Conservation (phyloP, 1,139 yeast genomes). For the Yamadazyma buinensis region DNA sequence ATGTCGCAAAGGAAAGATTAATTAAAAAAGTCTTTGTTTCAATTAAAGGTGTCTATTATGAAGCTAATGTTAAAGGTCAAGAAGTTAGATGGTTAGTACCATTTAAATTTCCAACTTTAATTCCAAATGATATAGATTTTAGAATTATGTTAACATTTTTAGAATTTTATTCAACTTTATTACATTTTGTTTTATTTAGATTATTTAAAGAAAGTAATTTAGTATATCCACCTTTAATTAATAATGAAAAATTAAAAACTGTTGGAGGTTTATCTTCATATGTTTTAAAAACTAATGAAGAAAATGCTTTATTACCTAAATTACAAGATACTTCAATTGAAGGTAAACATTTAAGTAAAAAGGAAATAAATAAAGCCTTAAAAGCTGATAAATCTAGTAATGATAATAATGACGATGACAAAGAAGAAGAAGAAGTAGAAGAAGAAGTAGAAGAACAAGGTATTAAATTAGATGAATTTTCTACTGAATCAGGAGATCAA, state of each 20-base stretch:
- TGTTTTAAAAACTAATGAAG: conserved; percentile 50
- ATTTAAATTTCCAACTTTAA: conserved; percentile 91
- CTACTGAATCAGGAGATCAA: conserved; percentile 66
- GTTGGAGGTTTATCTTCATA: conserved; percentile 88
- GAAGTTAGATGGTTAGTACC: conserved; percentile 96
- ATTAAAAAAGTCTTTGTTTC: conserved; percentile 90
- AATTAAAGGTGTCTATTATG: conserved; percentile 95
- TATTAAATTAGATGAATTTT: conserved; percentile 64
- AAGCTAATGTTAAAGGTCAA: conserved; percentile 86
- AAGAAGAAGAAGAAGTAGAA: conserved; percentile 36
- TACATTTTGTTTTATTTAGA: conserved; percentile 83
- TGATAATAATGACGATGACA: conserved; percentile 29
- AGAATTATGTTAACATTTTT: conserved; percentile 95
- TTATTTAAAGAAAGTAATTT: conserved; percentile 81
- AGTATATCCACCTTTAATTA: conserved; percentile 88
- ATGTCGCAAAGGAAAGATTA: conserved; percentile 77
- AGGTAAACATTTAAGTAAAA: conserved; percentile 37
- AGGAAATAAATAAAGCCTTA: conserved; percentile 48
- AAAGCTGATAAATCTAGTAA: conserved; percentile 28
- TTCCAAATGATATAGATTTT: conserved; percentile 93
- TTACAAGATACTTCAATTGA: conserved; percentile 22
- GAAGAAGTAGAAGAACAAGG: conserved; percentile 26
- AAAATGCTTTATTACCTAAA: conserved; percentile 37
- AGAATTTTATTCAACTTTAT: conserved; percentile 88
- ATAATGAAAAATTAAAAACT: conserved; percentile 67